phyloP scores from a whole-genome alignment of 371 early-diverging fungal genomes.

The Rozella allomycis region DNA sequence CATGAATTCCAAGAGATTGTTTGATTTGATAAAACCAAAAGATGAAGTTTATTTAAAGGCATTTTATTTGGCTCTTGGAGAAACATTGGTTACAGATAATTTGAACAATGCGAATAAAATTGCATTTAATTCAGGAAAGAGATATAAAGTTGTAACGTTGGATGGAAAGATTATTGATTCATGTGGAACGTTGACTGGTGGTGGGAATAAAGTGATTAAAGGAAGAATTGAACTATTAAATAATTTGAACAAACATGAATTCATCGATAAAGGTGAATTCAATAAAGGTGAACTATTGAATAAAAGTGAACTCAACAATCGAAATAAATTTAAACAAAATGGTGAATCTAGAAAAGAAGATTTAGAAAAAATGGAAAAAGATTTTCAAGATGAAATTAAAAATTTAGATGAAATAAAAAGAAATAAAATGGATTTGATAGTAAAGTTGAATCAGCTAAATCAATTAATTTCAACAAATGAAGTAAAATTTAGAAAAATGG shows the following conservation, averaged over 20 bases:
- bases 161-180: constrained; percentile 90
- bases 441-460: too few species aligned
- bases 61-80: constrained; percentile 71
- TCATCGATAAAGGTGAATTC: too few species aligned
- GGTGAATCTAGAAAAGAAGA: too few species aligned
- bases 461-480: too few species aligned
- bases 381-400: too few species aligned
- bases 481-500: too few species aligned
- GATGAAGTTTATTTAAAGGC: constrained; percentile 51
- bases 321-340: too few species aligned
- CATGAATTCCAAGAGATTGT: constrained; percentile 57
- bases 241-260: not conserved
- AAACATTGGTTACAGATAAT: constrained; percentile 80
- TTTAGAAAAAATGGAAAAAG: too few species aligned
- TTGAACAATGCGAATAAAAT: constrained; percentile 78
- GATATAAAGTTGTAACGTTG: constrained; percentile 88
- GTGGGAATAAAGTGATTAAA: constrained; percentile 43
- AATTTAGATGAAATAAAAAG: too few species aligned
- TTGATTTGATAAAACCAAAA: constrained; percentile 69
- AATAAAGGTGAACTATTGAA: too few species aligned
- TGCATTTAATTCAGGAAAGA: constrained; percentile 47
- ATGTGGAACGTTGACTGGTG: constrained; percentile 94
- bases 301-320: too few species aligned
- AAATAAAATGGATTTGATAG: too few species aligned
- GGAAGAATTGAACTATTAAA: constrained; percentile 17